A percentile compares a stretch with the other conserved stretches of the same genome.
These are phyloP conservation scores for Wickerhamomyces kurtzmanii DNA, from an alignment of 805 yeast species.

Conservation along the genomic window DNA sequence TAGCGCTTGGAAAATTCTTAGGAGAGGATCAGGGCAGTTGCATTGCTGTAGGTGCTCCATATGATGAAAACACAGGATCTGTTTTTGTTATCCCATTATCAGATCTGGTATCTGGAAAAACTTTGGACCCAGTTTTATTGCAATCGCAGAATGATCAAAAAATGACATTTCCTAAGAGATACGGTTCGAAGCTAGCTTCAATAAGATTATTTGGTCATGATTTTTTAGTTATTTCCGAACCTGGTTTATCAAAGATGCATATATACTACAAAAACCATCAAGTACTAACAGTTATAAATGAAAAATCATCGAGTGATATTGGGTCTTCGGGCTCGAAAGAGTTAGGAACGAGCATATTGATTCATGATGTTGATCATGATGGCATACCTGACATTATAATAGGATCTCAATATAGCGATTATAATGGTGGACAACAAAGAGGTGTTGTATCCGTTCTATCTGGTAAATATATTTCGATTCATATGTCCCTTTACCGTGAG, in stretches of 20 bases:
- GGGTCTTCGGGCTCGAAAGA: conserved; percentile 34
- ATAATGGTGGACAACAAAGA: conserved; percentile 17
- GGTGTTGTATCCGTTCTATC: conserved; percentile 26
- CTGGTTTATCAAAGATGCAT: conserved; percentile 37
- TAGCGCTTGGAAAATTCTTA: conserved; percentile 32
- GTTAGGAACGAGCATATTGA: conserved; percentile 24
- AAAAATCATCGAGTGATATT: conserved; percentile 16
- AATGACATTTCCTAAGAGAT: conserved; percentile 23
- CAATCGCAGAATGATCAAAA: conserved; percentile 7
- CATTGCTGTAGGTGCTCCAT: conserved; percentile 42
- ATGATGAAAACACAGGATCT: conserved; percentile 32
- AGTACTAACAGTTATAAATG: conserved; percentile 17
- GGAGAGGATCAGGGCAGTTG: conserved; percentile 24
- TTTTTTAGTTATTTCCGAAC: conserved; percentile 36
- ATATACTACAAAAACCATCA: conserved; percentile 20
- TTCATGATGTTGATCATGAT: conserved; percentile 25
- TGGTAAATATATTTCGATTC: conserved; percentile 12
- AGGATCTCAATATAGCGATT: conserved; percentile 32
- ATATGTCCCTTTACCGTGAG: conserved; percentile 2
- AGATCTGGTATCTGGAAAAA: conserved; percentile 11
- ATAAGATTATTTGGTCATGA: conserved; percentile 20
- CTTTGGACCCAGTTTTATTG: not conserved
- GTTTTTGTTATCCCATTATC: conserved; percentile 32
- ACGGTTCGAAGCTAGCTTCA: conserved; percentile 30
- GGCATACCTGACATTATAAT: conserved; percentile 32